Conservation (phyloP, 2,329 filamentous ascomycete genomes). For the Sphaerulina vaccinii region DNA sequence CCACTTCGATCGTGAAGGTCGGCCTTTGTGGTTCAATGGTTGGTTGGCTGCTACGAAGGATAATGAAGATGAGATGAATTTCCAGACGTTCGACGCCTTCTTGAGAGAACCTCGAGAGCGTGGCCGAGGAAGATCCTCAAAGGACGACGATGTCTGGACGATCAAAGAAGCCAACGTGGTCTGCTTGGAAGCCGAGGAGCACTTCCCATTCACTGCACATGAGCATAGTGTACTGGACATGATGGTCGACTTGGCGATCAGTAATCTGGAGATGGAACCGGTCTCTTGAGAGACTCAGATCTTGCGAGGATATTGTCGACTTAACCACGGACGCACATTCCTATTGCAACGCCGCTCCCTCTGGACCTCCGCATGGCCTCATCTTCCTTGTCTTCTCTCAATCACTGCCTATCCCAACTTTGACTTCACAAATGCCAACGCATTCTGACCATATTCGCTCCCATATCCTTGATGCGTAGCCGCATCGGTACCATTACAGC, state of each 20-base stretch:
- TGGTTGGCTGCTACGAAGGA: constrained; percentile 48
- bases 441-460: constrained; percentile 58
- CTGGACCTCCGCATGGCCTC: no score
- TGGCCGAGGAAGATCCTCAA: background rate
- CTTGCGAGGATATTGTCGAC: no score
- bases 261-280: constrained; percentile 8
- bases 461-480: constrained; percentile 63
- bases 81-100: constrained; percentile 41
- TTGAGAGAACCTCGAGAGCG: constrained; percentile 34
- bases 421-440: constrained; percentile 58
- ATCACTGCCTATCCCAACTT: constrained; percentile 47
- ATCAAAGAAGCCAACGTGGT: constrained; percentile 40
- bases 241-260: constrained; percentile 32
- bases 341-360: no score
- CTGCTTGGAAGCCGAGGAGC: constrained; percentile 36
- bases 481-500: constrained; percentile 62
- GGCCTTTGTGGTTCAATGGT: constrained; percentile 51
- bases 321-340: no score
- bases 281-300: no score
- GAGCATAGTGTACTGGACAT: constrained; percentile 34
- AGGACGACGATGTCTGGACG: constrained; percentile 35
- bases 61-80: constrained; percentile 33
- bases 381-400: no score
- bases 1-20: constrained; percentile 42
- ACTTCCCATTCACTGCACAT: constrained; percentile 28